Evolutionary conservation across 805 yeast genomes (phyloP).

Genomic region (Yarrowia sp.): DNA sequence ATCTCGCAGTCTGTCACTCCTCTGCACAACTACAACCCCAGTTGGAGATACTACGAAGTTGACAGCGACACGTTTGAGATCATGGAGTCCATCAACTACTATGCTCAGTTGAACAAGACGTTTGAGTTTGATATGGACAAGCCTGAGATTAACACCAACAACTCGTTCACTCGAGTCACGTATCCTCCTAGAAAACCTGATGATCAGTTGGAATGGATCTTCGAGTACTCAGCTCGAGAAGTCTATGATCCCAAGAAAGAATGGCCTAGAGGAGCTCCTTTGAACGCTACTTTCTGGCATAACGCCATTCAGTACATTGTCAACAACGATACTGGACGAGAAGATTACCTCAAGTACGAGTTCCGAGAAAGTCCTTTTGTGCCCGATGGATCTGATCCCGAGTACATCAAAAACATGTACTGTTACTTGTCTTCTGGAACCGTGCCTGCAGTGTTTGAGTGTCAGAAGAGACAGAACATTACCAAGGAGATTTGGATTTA

Average conservation of each 20-base stretch:
- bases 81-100: slow-evolving; percentile 59
- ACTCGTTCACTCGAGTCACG: slow-evolving; percentile 6
- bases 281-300: slow-evolving; percentile 70
- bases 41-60: slow-evolving; percentile 70
- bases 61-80: slow-evolving; percentile 60
- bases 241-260: slow-evolving; percentile 49
- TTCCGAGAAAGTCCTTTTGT: slow-evolving; percentile 54
- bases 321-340: slow-evolving; percentile 45
- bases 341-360: slow-evolving; percentile 48
- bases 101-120: slow-evolving; percentile 55
- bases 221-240: slow-evolving; percentile 48
- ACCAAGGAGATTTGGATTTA: slow-evolving; percentile 27
- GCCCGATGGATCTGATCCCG: slow-evolving; percentile 46
- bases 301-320: slow-evolving; percentile 37
- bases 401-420: slow-evolving; percentile 42
- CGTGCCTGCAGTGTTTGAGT: slow-evolving; percentile 34
- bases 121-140: slow-evolving; percentile 37
- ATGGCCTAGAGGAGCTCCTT: slow-evolving; percentile 61
- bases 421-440: slow-evolving; percentile 41
- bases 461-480: slow-evolving; percentile 28
- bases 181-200: slow-evolving; percentile 30
- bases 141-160: slow-evolving; percentile 8
- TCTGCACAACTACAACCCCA: slow-evolving; percentile 57
- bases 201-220: slow-evolving; percentile 59
- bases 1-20: slow-evolving; percentile 68